Percentiles rank a stretch among this genome's conserved stretches.
phyloP scores from a whole-genome alignment of 2,329 filamentous ascomycete species.

The Colletotrichum horii region DNA sequence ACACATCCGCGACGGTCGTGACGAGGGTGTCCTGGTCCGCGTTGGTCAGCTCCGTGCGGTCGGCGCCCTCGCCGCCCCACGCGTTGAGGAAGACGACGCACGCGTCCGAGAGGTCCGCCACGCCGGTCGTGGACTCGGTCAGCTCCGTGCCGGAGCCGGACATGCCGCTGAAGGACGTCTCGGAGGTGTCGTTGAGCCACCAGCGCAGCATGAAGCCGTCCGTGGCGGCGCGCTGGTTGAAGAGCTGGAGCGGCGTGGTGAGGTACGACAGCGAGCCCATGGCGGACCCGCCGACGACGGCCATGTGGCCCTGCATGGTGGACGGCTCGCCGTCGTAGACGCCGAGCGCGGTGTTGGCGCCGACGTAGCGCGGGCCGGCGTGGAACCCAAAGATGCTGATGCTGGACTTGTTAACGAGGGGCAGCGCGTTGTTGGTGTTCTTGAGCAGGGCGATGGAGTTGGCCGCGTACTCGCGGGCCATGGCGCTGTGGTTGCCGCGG shows the following conservation, averaged over 20 bases:
- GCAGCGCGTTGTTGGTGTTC: conserved; percentile 69
- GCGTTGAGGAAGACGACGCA: conserved; percentile 62
- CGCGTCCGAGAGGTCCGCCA: conserved; percentile 58
- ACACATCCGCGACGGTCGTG: conserved; percentile 47
- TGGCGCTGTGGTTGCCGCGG: conserved; percentile 52
- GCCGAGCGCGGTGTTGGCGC: conserved; percentile 65
- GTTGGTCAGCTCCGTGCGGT: not conserved
- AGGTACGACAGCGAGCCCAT: conserved; percentile 49
- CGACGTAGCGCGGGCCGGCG: conserved; percentile 47
- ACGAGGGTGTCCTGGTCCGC: not conserved
- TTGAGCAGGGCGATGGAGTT: conserved; percentile 74
- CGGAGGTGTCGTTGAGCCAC: conserved; percentile 55
- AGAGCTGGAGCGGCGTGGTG: conserved; percentile 59
- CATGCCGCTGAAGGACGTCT: conserved; percentile 62
- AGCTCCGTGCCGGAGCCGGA: conserved; percentile 53
- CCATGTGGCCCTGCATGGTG: conserved; percentile 49
- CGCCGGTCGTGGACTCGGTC: conserved; percentile 37
- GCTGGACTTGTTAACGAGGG: conserved; percentile 52
- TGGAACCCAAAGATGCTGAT: conserved; percentile 32
- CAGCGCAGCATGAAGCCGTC: conserved; percentile 71
- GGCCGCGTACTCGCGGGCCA: conserved; percentile 53
- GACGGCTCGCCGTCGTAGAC: conserved; percentile 50
- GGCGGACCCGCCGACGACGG: conserved; percentile 32
- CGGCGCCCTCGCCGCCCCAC: not conserved
- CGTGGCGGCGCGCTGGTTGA: conserved; percentile 69